A percentile compares a stretch with the other conserved stretches of the same genome.
phyloP scores from a whole-genome alignment of 208 protist genomes.

The Zelonia costaricensis region DNA sequence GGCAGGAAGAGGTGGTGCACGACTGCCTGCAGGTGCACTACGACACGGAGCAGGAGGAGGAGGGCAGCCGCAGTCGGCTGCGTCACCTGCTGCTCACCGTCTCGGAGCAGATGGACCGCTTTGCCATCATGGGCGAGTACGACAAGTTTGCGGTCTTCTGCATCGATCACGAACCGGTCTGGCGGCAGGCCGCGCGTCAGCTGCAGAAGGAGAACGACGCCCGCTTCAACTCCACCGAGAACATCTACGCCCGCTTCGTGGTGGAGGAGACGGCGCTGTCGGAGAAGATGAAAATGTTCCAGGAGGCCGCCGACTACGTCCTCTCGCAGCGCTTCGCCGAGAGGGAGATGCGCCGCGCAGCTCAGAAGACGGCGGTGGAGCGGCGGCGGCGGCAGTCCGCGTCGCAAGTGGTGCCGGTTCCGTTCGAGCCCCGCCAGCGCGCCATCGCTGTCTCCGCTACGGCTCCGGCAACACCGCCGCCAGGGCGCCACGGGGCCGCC shows the following conservation, averaged over 20 bases:
- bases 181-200: conserved; percentile 38
- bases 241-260: conserved; percentile 47
- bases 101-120: conserved; percentile 29
- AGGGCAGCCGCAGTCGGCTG: conserved; percentile 30
- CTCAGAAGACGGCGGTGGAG: conserved; percentile 7
- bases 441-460: neutral
- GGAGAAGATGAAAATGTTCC: conserved; percentile 36
- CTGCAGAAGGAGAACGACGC: conserved; percentile 35
- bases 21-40: conserved; percentile 15
- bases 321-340: conserved; percentile 42
- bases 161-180: conserved; percentile 39
- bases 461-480: neutral
- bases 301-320: conserved; percentile 49
- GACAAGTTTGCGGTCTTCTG: conserved; percentile 48
- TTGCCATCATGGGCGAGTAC: conserved; percentile 25
- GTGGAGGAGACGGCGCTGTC: conserved; percentile 31
- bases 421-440: neutral
- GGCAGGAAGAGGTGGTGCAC: conserved; percentile 29
- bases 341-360: conserved; percentile 34
- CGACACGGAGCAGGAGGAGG: conserved; percentile 30
- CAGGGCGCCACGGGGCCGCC: neutral
- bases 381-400: conserved; percentile 15
- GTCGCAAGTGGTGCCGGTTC: neutral
- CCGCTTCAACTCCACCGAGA: conserved; percentile 45
- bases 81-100: conserved; percentile 20